These are phyloP conservation scores for Harringtonia lauricola DNA, from an alignment of 2,329 filamentous ascomycete genomes.

Conservation along the genomic window DNA sequence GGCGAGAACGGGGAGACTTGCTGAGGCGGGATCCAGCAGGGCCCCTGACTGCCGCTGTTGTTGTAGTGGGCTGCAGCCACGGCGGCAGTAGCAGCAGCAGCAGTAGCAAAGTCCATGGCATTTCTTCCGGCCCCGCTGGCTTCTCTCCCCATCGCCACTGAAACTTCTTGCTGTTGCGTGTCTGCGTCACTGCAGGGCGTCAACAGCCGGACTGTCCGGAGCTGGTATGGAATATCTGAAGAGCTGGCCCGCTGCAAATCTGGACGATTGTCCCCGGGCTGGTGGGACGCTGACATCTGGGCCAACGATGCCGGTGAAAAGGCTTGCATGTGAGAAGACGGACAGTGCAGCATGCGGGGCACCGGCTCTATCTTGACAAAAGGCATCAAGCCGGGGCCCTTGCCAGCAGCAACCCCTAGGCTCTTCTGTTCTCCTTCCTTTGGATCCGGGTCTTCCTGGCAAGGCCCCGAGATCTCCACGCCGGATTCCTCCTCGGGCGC, in stretches of 20 bases:
- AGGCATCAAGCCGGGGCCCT: neutral
- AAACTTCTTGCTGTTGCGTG: slow-evolving; percentile 17
- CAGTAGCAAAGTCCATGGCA: slow-evolving; percentile 18
- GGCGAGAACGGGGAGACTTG: slow-evolving; percentile 2
- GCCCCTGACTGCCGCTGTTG: neutral
- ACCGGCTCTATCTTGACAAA: neutral
- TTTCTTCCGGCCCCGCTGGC: neutral
- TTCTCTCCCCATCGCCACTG: slow-evolving; percentile 11
- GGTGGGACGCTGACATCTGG: too few relatives aligned
- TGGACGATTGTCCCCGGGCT: too few relatives aligned
- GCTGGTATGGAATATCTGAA: slow-evolving; percentile 18
- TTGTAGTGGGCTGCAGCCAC: neutral
- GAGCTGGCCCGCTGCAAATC: neutral
- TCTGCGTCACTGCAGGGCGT: slow-evolving; percentile 45
- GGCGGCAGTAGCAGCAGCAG: neutral
- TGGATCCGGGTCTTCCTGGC: neutral
- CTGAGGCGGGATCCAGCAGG: slow-evolving; percentile 3
- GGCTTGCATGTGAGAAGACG: too few relatives aligned
- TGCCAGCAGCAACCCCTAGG: neutral
- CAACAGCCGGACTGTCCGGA: slow-evolving; percentile 25
- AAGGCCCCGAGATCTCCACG: neutral
- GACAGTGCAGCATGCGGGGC: too few relatives aligned
- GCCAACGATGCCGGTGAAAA: too few relatives aligned
- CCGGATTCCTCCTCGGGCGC: neutral
- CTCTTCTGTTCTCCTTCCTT: neutral